These are phyloP conservation scores for Yamadazyma diospyri DNA, from an alignment of 1,139 yeast species.

Conservation along the genomic window DNA sequence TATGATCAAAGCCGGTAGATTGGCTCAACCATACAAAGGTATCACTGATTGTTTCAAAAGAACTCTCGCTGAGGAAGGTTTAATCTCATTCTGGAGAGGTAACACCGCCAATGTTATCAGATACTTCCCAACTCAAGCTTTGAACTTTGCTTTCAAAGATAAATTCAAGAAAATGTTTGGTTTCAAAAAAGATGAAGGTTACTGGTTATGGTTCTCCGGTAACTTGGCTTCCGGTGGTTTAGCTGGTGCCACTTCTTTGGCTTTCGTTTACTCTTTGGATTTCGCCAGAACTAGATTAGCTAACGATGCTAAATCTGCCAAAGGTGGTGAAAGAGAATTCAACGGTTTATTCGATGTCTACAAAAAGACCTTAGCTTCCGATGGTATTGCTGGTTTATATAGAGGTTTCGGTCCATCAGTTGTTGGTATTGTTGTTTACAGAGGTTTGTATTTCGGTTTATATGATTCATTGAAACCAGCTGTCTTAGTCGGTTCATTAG, in stretches of 20 bases:
- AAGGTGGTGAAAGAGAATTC: slow-evolving; percentile 48
- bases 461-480: slow-evolving; percentile 54
- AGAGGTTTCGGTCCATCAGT: slow-evolving; percentile 59
- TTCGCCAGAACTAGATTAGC: slow-evolving; percentile 57
- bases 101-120: slow-evolving; percentile 54
- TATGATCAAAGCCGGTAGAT: slow-evolving; percentile 54
- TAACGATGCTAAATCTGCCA: slow-evolving; percentile 51
- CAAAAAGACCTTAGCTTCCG: slow-evolving; percentile 52
- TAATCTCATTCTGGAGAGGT: slow-evolving; percentile 54
- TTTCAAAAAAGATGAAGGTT: slow-evolving; percentile 49
- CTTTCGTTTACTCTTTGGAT: slow-evolving; percentile 53
- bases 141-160: slow-evolving; percentile 53
- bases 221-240: slow-evolving; percentile 56
- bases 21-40: slow-evolving; percentile 49
- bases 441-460: slow-evolving; percentile 56
- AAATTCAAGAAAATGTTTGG: slow-evolving; percentile 50
- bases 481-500: slow-evolving; percentile 53
- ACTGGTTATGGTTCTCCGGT: slow-evolving; percentile 53
- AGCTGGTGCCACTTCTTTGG: slow-evolving; percentile 55
- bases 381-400: slow-evolving; percentile 56
- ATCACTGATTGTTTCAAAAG: slow-evolving; percentile 49
- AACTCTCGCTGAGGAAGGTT: slow-evolving; percentile 54
- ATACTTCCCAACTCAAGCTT: slow-evolving; percentile 56
- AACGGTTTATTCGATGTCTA: slow-evolving; percentile 53
- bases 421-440: slow-evolving; percentile 51